Evolutionary conservation across 345 rosid species (phyloP).

Genomic region (Arabidopsis arenosa): DNA sequence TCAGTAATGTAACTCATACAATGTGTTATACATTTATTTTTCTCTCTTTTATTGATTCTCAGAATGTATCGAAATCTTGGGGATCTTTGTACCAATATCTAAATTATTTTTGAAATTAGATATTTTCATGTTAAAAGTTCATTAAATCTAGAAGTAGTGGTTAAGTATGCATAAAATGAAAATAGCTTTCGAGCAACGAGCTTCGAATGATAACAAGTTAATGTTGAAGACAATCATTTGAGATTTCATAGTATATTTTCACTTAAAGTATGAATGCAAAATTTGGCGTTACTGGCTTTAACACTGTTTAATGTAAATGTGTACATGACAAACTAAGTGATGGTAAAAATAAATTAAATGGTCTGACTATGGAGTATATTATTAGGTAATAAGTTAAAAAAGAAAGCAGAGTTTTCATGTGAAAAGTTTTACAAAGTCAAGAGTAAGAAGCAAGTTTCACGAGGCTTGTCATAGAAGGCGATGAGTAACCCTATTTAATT

Average conservation of each 20-base stretch:
- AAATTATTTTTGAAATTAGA: conserved; percentile 12
- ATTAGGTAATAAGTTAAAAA: neutral
- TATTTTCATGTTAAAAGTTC: neutral
- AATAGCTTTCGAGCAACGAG: neutral
- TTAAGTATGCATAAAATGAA: neutral
- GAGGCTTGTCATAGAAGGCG: conserved; percentile 12
- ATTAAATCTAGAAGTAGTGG: neutral
- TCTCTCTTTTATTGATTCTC: neutral
- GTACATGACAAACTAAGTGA: neutral
- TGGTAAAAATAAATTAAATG: neutral
- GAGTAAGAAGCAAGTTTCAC: conserved; percentile 28
- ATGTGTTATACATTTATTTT: conserved; percentile 15
- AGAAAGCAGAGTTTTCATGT: conserved; percentile 16
- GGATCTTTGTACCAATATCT: conserved; percentile 31
- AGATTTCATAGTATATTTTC: neutral
- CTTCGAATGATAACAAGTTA: neutral
- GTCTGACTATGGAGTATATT: too few species aligned
- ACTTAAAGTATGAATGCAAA: neutral
- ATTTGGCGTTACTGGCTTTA: neutral
- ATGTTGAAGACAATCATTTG: neutral
- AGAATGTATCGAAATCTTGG: conserved; percentile 12
- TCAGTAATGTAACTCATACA: conserved; percentile 37
- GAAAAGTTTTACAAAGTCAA: neutral
- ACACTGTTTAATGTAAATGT: neutral
- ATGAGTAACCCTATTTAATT: conserved; percentile 18